These are phyloP conservation scores for Malassezia nana DNA, from an alignment of 1,284 basidiomycete species.

Conservation along the genomic window DNA sequence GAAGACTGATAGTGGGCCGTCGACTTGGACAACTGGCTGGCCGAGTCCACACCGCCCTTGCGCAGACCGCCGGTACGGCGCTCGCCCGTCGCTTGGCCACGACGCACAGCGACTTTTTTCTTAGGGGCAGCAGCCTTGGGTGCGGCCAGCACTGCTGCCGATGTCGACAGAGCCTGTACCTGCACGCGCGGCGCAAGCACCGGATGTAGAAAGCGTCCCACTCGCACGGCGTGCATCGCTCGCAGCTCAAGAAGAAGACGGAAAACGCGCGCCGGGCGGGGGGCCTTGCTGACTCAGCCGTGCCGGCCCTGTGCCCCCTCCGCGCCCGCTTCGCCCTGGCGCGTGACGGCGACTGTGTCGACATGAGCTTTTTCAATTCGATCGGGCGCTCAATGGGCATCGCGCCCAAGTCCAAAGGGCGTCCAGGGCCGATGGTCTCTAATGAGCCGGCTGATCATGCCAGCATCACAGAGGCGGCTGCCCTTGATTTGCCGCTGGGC, in stretches of 20 bases:
- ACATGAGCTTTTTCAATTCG: constrained; percentile 41
- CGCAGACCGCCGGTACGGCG: constrained; percentile 29
- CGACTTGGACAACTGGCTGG: constrained; percentile 21
- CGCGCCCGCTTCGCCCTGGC: neutral
- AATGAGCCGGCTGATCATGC: constrained; percentile 29
- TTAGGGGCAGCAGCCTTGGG: constrained; percentile 27
- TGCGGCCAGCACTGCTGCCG: constrained; percentile 10
- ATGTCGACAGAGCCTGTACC: neutral
- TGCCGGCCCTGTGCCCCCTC: neutral
- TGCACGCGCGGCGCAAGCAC: neutral
- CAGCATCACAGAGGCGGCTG: neutral
- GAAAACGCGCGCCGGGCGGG: neutral
- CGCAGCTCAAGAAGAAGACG: neutral
- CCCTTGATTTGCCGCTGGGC: neutral
- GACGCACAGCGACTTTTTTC: constrained; percentile 36
- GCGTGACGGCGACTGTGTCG: neutral
- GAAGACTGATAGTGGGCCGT: constrained; percentile 25
- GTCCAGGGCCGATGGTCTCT: constrained; percentile 23
- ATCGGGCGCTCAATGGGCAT: constrained; percentile 41
- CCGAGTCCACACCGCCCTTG: constrained; percentile 33
- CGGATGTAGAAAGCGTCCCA: neutral
- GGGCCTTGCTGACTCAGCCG: constrained; percentile 1
- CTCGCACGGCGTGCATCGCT: neutral
- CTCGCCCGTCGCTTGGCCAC: constrained; percentile 25
- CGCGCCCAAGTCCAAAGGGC: neutral